phyloP scores from a whole-genome alignment of 1,139 yeast species.

The Kurtzmaniella quercitrusa region DNA sequence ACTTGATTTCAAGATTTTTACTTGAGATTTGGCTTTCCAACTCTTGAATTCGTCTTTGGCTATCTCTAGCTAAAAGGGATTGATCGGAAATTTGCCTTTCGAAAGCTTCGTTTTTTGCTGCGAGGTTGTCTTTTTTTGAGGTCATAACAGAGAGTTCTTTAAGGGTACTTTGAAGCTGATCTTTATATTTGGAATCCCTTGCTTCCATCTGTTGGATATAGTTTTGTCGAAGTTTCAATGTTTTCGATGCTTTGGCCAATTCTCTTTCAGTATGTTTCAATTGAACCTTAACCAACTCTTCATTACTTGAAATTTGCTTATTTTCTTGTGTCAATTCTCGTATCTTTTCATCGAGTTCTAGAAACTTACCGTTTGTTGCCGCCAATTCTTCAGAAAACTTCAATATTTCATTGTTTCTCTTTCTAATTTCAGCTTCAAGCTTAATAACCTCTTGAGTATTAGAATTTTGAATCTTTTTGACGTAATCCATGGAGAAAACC shows the following conservation, averaged over 20 bases:
- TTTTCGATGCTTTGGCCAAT: slow-evolving; percentile 25
- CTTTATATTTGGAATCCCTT: slow-evolving; percentile 9
- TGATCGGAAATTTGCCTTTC: slow-evolving; percentile 9
- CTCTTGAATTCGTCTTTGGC: slow-evolving; percentile 1
- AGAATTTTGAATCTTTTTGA: slow-evolving; percentile 25
- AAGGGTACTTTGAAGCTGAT: slow-evolving; percentile 9
- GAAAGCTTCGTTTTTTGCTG: slow-evolving; percentile 5
- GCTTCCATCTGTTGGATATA: slow-evolving; percentile 7
- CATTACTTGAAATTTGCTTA: slow-evolving; percentile 18
- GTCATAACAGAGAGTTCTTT: slow-evolving; percentile 6
- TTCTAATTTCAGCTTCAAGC: slow-evolving; percentile 13
- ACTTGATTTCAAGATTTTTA: slow-evolving; percentile 10
- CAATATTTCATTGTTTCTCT: slow-evolving; percentile 17
- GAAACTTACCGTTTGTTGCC: slow-evolving; percentile 16
- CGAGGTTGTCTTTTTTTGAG: neutral
- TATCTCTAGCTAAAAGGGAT: slow-evolving; percentile 3
- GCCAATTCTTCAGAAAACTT: slow-evolving; percentile 18
- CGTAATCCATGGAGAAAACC: slow-evolving; percentile 28
- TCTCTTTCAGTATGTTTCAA: slow-evolving; percentile 28
- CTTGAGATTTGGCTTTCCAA: slow-evolving; percentile 4
- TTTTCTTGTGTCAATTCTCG: slow-evolving; percentile 18
- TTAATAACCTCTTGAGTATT: slow-evolving; percentile 17
- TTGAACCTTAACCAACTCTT: slow-evolving; percentile 26
- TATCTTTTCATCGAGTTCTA: slow-evolving; percentile 16
- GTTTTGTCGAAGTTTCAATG: slow-evolving; percentile 20